phyloP scores from a whole-genome alignment of 2,329 filamentous ascomycete species.

The Ascocoryne sarcoides region DNA sequence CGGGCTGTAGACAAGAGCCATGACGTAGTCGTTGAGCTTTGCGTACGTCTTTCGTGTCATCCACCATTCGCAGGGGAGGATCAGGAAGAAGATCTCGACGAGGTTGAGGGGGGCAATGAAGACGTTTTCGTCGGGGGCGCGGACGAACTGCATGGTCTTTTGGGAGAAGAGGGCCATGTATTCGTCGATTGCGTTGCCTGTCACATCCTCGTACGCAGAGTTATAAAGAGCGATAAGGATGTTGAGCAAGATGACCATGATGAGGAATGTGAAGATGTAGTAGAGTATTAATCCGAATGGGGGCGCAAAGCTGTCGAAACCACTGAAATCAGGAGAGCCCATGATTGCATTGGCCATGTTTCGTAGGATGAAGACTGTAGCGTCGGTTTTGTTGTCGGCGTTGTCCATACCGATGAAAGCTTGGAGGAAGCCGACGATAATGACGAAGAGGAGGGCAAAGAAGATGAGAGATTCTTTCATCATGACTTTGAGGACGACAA shows the following conservation, averaged over 20 bases:
- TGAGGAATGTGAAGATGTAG: constrained; percentile 94
- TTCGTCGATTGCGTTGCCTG: constrained; percentile 81
- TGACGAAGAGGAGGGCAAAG: constrained; percentile 79
- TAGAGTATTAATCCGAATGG: constrained; percentile 94
- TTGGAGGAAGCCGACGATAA: constrained; percentile 83
- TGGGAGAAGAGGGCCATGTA: constrained; percentile 88
- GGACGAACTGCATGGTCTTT: constrained; percentile 94
- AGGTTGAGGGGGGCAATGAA: constrained; percentile 96
- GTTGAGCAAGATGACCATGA: constrained; percentile 91
- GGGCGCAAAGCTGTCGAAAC: constrained; percentile 83
- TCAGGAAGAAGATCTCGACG: constrained; percentile 73
- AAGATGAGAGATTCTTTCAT: constrained; percentile 94
- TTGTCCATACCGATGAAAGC: constrained; percentile 89
- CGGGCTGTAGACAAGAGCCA: constrained; percentile 78
- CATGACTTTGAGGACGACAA: constrained; percentile 92
- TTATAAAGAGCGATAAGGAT: constrained; percentile 97
- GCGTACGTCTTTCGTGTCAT: constrained; percentile 62
- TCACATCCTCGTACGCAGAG: constrained; percentile 81
- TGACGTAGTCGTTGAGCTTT: constrained; percentile 77
- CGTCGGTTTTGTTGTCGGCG: constrained; percentile 60
- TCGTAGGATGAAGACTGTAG: constrained; percentile 66
- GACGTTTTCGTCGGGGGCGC: constrained; percentile 95
- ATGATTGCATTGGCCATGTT: constrained; percentile 86
- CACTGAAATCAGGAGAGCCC: constrained; percentile 80
- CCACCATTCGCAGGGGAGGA: constrained; percentile 92